Conservation (phyloP, 768 basidiomycete species). For the Leccinum arenicola region DNA sequence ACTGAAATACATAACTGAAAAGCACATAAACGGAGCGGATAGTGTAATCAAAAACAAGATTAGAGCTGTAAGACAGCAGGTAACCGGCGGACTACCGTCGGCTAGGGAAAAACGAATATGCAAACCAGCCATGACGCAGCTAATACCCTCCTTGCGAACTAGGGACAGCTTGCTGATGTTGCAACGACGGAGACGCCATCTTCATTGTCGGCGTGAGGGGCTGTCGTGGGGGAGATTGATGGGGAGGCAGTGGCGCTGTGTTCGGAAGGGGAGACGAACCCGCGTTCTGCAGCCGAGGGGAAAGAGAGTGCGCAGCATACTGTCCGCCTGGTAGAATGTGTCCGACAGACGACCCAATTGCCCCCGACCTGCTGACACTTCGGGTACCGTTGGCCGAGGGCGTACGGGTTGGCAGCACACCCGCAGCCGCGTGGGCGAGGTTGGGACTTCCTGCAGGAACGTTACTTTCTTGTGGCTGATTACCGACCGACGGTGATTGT, state of each 20-base stretch:
- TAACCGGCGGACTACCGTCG: slow-evolving; percentile 9
- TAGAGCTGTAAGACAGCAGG: slow-evolving; percentile 20
- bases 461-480: slow-evolving; percentile 20
- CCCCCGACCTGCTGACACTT: slow-evolving; percentile 34
- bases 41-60: slow-evolving; percentile 34
- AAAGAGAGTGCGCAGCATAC: slow-evolving; percentile 41
- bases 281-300: slow-evolving; percentile 47
- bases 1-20: slow-evolving; percentile 34
- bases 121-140: slow-evolving; percentile 13
- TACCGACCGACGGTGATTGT: slow-evolving; percentile 21
- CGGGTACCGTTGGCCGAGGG: slow-evolving; percentile 61
- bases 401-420: slow-evolving; percentile 40
- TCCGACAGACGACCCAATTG: slow-evolving; percentile 19
- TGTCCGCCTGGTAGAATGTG: slow-evolving; percentile 40
- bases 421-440: slow-evolving; percentile 33
- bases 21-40: slow-evolving; percentile 22
- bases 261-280: slow-evolving; percentile 47
- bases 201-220: slow-evolving; percentile 50
- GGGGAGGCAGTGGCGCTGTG: slow-evolving; percentile 33
- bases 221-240: slow-evolving; percentile 50
- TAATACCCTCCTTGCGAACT: slow-evolving; percentile 55
- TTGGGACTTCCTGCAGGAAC: slow-evolving; percentile 35
- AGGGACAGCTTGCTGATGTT: slow-evolving; percentile 52
- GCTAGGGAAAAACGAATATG: slow-evolving; percentile 11
- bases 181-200: slow-evolving; percentile 53